Evolutionary conservation across 1,284 basidiomycete genomes (phyloP), one percentile per base, ranked within the genome.

Genomic region (Phylloboletellus chloephorus): DNA sequence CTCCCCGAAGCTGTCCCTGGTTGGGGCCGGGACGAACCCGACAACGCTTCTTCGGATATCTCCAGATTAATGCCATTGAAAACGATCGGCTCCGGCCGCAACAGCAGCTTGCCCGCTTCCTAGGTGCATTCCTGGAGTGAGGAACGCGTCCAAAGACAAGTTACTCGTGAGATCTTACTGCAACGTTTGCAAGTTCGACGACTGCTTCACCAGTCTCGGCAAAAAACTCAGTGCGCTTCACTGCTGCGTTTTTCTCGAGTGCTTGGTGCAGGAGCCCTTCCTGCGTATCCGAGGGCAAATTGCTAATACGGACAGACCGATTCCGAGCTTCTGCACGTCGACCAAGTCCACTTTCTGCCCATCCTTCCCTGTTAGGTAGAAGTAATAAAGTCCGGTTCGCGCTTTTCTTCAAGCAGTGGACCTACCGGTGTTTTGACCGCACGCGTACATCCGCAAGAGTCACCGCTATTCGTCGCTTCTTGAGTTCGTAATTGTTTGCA

Each of bases 251-350:
- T 63, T 90, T 93, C 60, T 92, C 88, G 6, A 97, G 67, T 0
- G 69, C 68, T 67, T 97, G 93, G 54, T 97, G 93, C 16, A 97
- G 63, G 2, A 96, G 67, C 0, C 86, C 92, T 60, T 96, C 93
- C 57, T 94, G 88, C 1, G 79, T 74, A 9, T 67, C 73, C 3
- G 73, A 53, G 3, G 88, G 88, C n/a, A 97, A 69, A 34, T 82
- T 81, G 24, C 72, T 76, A 30, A 96, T 68, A 17, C 82, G 78
- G 7, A 96, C 70, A 21, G 85, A 83, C 15, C 82, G 74, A 52
- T 72, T 84, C 34, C 78, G 75, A 10, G 71, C 63, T 44, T 91
- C 88, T 10, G 76, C 76, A 26, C 67, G 67, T 43, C 69, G 69
- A 29, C 76, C 73, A 4, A 82, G 63, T 5, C 82, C 82, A 48